Evolutionary conservation across 106 monocot species (phyloP).

Genomic region (Dendrobium catenatum): DNA sequence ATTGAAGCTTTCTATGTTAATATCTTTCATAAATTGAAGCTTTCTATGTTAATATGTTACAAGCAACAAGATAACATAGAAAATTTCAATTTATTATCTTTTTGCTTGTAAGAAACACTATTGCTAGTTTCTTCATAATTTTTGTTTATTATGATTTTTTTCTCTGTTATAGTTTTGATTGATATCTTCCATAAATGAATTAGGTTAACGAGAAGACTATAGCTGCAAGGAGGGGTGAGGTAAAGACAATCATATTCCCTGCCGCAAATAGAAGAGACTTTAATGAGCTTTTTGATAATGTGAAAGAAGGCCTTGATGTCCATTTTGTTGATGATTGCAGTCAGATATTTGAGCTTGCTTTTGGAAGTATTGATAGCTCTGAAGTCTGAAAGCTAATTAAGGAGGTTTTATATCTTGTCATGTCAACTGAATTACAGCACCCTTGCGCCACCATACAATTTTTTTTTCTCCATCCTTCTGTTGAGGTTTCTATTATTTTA

Average conservation of each 20-base stretch:
- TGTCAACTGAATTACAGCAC: neutral
- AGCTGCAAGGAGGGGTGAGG: conserved; percentile 72
- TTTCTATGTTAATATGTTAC: no score
- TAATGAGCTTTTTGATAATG: conserved; percentile 74
- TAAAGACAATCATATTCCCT: conserved; percentile 86
- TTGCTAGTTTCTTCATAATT: neutral
- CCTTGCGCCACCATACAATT: neutral
- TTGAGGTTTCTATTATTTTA: no score
- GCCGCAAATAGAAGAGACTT: conserved; percentile 82
- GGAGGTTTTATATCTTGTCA: neutral
- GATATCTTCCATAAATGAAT: conserved; percentile 3
- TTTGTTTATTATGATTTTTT: neutral
- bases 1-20: neutral
- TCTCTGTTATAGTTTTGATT: neutral
- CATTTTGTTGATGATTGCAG: conserved; percentile 80
- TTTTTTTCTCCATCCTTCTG: neutral
- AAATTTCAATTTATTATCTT: neutral
- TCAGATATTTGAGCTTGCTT: conserved; percentile 76
- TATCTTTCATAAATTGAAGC: neutral
- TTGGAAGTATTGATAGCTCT: conserved; percentile 17
- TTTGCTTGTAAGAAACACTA: neutral
- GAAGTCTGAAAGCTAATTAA: neutral
- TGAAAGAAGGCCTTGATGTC: conserved; percentile 95
- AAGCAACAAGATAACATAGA: neutral
- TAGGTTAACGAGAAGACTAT: conserved; percentile 99